Evolutionary conservation across 495 filamentous ascomycete genomes (phyloP).

Genomic region (Aspergillus heteromorphus): DNA sequence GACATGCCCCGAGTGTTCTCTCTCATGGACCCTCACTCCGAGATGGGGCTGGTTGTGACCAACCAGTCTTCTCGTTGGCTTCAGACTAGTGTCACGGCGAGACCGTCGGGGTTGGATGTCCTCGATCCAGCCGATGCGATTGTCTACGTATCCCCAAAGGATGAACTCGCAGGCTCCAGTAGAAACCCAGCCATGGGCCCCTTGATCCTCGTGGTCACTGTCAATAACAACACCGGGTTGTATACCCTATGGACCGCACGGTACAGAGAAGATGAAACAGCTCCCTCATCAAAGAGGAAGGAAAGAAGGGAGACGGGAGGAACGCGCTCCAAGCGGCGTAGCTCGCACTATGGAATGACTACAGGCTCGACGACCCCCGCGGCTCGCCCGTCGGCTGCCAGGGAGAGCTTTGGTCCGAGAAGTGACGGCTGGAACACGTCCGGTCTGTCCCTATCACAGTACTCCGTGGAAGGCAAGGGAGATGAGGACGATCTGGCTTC

Average conservation of each 20-base stretch:
- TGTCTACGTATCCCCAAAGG: slow-evolving; percentile 62
- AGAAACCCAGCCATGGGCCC: slow-evolving; percentile 24
- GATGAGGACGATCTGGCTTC: slow-evolving; percentile 60
- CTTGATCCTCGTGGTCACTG: slow-evolving; percentile 74
- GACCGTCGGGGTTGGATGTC: slow-evolving; percentile 37
- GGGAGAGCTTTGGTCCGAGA: slow-evolving; percentile 54
- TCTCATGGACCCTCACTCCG: slow-evolving; percentile 79
- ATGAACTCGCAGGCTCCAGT: slow-evolving; percentile 41
- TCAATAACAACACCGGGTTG: slow-evolving; percentile 63
- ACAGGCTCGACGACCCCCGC: slow-evolving; percentile 80
- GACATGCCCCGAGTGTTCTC: slow-evolving; percentile 77
- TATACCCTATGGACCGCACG: slow-evolving; percentile 76
- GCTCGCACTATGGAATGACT: slow-evolving; percentile 75
- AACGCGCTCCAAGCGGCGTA: slow-evolving; percentile 65
- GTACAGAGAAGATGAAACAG: slow-evolving; percentile 55
- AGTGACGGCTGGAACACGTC: slow-evolving; percentile 32
- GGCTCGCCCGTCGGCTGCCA: slow-evolving; percentile 36
- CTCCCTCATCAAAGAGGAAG: slow-evolving; percentile 46
- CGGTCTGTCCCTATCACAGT: slow-evolving; percentile 35
- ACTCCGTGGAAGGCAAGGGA: slow-evolving; percentile 24
- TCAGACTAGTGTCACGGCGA: slow-evolving; percentile 25
- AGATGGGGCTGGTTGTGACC: slow-evolving; percentile 78
- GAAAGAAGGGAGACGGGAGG: slow-evolving; percentile 46
- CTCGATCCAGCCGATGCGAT: slow-evolving; percentile 72
- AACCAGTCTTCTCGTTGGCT: slow-evolving; percentile 33